A percentile compares a stretch with the other conserved stretches of the same genome.
Evolutionary conservation across 2,329 filamentous ascomycete species (phyloP).

Genomic region (Monilinia fructigena): DNA sequence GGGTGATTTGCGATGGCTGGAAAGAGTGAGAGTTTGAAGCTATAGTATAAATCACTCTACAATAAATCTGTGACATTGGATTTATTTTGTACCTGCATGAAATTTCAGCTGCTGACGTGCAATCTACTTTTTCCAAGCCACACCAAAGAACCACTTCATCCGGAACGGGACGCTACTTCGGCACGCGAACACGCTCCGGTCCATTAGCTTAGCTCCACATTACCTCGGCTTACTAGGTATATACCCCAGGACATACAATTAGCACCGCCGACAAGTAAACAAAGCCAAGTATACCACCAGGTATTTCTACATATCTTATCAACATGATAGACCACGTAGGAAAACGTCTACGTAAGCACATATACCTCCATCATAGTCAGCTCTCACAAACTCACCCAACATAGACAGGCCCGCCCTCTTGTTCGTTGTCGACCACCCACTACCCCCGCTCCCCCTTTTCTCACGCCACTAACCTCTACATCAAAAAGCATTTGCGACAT

Average conservation of each 20-base stretch:
- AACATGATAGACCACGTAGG: conserved; percentile 15
- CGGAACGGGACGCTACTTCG: neutral
- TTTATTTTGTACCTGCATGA: neutral
- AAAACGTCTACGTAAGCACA: conserved; percentile 17
- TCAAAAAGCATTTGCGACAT: conserved; percentile 78
- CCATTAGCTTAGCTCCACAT: conserved; percentile 9
- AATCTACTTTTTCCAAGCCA: neutral
- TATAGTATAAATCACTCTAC: conserved; percentile 30
- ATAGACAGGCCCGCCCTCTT: conserved; percentile 11
- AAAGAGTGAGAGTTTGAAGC: conserved; percentile 52
- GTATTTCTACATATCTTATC: neutral
- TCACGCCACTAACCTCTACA: neutral
- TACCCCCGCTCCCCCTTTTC: neutral
- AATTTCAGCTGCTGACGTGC: neutral
- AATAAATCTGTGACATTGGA: neutral
- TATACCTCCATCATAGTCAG: too few relatives aligned
- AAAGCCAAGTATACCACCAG: neutral
- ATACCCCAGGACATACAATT: conserved; percentile 18
- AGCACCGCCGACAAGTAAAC: neutral
- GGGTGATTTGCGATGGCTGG: conserved; percentile 53
- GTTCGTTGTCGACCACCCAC: neutral
- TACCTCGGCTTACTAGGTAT: conserved; percentile 6
- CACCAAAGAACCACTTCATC: conserved; percentile 1
- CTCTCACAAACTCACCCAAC: neutral
- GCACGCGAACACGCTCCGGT: neutral